phyloP scores from a whole-genome alignment of 192 early-diverging fungal species.

The Radiomyces spectabilis region DNA sequence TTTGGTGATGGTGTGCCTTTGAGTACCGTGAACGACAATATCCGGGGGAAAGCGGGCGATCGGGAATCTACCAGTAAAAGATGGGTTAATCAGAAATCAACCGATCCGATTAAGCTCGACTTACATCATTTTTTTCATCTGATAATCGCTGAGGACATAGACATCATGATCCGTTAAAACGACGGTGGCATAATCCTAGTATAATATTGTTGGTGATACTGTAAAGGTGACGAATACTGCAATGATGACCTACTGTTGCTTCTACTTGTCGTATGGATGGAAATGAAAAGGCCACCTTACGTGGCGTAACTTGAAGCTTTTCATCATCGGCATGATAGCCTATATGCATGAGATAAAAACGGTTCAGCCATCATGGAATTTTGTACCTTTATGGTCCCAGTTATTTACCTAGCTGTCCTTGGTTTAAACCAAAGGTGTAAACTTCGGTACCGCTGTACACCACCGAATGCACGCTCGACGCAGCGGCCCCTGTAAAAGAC shows the following conservation, averaged over 20 bases:
- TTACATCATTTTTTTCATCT: conserved; percentile 36
- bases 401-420: conserved; percentile 62
- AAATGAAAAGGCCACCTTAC: conserved; percentile 50
- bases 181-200: conserved; percentile 55
- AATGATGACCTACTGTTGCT: conserved; percentile 31
- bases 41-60: conserved; percentile 28
- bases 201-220: background rate
- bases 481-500: conserved; percentile 48
- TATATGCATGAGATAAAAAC: conserved; percentile 3
- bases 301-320: conserved; percentile 41
- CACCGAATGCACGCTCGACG: conserved; percentile 60
- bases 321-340: conserved; percentile 13
- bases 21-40: conserved; percentile 8
- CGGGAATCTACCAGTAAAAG: conserved; percentile 6
- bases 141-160: conserved; percentile 45
- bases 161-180: conserved; percentile 50
- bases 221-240: background rate
- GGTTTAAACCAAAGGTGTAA: conserved; percentile 64
- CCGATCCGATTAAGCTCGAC: background rate
- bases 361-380: background rate
- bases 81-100: background rate
- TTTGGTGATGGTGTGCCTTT: conserved; percentile 5
- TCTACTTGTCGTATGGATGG: conserved; percentile 47
- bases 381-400: background rate
- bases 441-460: conserved; percentile 48